phyloP scores from a whole-genome alignment of 2,329 filamentous ascomycete species.

The Hypoxylon sp. region DNA sequence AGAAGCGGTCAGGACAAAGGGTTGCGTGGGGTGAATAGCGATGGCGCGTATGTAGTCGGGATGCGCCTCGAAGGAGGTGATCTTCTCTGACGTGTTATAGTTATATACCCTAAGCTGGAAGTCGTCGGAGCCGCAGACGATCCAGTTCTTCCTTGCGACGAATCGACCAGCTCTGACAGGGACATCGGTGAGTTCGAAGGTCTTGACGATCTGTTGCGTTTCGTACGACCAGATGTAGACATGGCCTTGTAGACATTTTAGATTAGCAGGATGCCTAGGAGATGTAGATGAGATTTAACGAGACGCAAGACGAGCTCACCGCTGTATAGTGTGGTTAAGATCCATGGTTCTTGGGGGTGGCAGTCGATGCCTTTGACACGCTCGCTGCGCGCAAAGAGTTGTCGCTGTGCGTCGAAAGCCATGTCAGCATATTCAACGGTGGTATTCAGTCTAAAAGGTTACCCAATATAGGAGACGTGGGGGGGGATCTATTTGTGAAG shows the following conservation, averaged over 20 bases:
- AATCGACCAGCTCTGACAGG: conserved; percentile 97
- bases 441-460: conserved; percentile 8
- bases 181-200: conserved; percentile 98
- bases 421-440: conserved; percentile 52
- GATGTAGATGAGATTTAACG: conserved; percentile 12
- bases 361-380: conserved; percentile 97
- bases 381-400: conserved; percentile 90
- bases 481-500: conserved; percentile 14
- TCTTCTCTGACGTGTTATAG: conserved; percentile 99
- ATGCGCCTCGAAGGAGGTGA: conserved; percentile 96
- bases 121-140: conserved; percentile 94
- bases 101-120: conserved; percentile 93
- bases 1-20: conserved; percentile 94
- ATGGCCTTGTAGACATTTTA: conserved; percentile 74
- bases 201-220: conserved; percentile 97
- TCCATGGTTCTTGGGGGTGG: conserved; percentile 96
- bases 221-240: conserved; percentile 99
- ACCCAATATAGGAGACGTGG: conserved; percentile 17
- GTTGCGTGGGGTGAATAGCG: conserved; percentile 93
- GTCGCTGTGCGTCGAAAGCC: conserved; percentile 70
- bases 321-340: conserved; percentile 95
- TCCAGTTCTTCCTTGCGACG: conserved; percentile 98
- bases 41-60: conserved; percentile 99
- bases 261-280: conserved; percentile 36
- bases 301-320: conserved; percentile 67